phyloP scores from a whole-genome alignment of 768 basidiomycete genomes.

The Tricholoma sp. region DNA sequence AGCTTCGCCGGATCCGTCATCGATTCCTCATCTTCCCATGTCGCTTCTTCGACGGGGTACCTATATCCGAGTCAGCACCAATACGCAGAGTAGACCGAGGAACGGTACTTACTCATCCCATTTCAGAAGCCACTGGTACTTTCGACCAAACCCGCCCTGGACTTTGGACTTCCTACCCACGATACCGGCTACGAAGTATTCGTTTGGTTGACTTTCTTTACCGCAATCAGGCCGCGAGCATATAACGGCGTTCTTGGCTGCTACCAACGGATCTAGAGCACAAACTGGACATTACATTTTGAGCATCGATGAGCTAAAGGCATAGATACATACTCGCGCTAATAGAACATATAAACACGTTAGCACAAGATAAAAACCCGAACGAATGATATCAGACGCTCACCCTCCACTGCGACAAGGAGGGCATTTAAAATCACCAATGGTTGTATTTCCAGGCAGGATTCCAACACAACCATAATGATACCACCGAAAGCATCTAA shows the following conservation, averaged over 20 bases:
- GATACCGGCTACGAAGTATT: constrained; percentile 30
- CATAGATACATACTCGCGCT: constrained; percentile 12
- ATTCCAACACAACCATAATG: constrained; percentile 50
- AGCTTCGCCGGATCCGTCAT: constrained; percentile 24
- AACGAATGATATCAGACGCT: constrained; percentile 12
- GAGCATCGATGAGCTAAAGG: not conserved
- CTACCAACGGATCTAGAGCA: constrained; percentile 7
- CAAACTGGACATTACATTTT: not conserved
- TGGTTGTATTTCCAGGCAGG: constrained; percentile 27
- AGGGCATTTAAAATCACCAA: constrained; percentile 39
- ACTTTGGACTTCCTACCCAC: constrained; percentile 25
- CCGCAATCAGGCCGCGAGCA: constrained; percentile 27
- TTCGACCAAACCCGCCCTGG: constrained; percentile 17
- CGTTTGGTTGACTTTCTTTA: constrained; percentile 10
- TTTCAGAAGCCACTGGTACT: constrained; percentile 31
- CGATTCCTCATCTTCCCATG: constrained; percentile 28
- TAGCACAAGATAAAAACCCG: not conserved
- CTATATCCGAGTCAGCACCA: constrained; percentile 13
- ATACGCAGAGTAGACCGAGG: not conserved
- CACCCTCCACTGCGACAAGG: constrained; percentile 30
- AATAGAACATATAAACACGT: not conserved
- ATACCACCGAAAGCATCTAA: constrained; percentile 30
- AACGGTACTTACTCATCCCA: constrained; percentile 31
- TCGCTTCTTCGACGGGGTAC: constrained; percentile 27
- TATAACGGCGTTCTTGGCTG: constrained; percentile 1